Evolutionary conservation across 352 stramenopile species (phyloP).

Genomic region (Globisporangium recalcitrans): DNA sequence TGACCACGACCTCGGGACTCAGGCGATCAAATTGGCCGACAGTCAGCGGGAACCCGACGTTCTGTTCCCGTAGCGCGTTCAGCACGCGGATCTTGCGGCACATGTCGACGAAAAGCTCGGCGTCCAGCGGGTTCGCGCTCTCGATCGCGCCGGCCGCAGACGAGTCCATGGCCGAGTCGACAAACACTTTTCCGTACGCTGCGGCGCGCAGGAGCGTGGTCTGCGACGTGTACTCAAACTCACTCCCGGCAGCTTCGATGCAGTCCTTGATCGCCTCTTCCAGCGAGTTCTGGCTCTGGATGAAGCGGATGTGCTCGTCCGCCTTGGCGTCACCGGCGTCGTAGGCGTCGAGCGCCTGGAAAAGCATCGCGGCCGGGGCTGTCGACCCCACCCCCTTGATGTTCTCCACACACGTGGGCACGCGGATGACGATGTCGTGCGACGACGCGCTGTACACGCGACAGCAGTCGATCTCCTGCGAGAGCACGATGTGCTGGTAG

Average conservation of each 20-base stretch:
- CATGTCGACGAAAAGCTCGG: constrained; percentile 87
- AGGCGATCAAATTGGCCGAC: constrained; percentile 79
- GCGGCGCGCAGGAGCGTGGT: constrained; percentile 76
- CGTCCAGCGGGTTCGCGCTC: constrained; percentile 37
- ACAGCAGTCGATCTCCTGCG: constrained; percentile 68
- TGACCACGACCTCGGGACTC: constrained; percentile 81
- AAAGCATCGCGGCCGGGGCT: constrained; percentile 86
- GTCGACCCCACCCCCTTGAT: constrained; percentile 87
- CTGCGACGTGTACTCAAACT: constrained; percentile 84
- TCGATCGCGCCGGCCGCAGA: constrained; percentile 21
- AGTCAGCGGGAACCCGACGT: constrained; percentile 78
- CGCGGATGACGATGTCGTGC: constrained; percentile 85
- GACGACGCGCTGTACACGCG: constrained; percentile 60
- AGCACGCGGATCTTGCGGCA: constrained; percentile 85
- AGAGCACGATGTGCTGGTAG: constrained; percentile 65
- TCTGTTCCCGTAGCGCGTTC: constrained; percentile 82
- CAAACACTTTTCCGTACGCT: constrained; percentile 89
- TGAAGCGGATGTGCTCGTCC: constrained; percentile 88
- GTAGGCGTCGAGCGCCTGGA: constrained; percentile 86
- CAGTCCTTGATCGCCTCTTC: constrained; percentile 87
- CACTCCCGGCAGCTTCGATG: constrained; percentile 75
- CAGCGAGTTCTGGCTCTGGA: constrained; percentile 72
- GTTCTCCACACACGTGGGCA: constrained; percentile 79
- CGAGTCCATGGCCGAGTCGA: constrained; percentile 56
- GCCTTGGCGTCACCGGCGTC: constrained; percentile 85